phyloP scores from a whole-genome alignment of 441 rosid genomes.

The Macaranga tanarius region DNA sequence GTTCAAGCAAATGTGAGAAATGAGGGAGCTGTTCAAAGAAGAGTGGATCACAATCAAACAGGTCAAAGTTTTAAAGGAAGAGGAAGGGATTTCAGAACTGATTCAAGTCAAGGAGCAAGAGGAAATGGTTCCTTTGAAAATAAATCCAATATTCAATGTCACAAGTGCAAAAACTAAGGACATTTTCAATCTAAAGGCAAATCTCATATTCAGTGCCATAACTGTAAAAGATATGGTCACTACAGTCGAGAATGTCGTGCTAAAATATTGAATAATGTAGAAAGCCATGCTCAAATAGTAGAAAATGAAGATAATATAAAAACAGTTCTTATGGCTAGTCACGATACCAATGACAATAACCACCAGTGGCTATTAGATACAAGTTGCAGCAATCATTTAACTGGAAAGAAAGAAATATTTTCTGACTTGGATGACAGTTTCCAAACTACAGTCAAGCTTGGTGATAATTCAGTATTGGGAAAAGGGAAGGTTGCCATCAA shows the following conservation, averaged over 20 bases:
- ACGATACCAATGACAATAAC: background rate
- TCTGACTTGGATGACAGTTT: background rate
- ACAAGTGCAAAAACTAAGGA: background rate
- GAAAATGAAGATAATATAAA: background rate
- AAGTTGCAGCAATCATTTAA: background rate
- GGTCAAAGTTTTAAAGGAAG: background rate
- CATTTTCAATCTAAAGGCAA: slow-evolving; percentile 8
- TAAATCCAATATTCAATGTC: background rate
- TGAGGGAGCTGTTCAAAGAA: background rate
- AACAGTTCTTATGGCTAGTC: background rate
- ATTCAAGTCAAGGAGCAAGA: background rate
- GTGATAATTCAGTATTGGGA: background rate
- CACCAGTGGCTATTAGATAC: background rate
- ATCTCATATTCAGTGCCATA: too few relatives aligned
- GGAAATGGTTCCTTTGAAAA: background rate
- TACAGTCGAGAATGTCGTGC: slow-evolving; percentile 7
- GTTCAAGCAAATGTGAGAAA: background rate
- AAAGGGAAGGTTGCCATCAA: background rate
- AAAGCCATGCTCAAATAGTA: background rate
- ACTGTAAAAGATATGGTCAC: slow-evolving; percentile 7
- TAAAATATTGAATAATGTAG: background rate
- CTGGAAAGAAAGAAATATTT: background rate
- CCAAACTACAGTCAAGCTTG: background rate
- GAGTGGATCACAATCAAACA: background rate
- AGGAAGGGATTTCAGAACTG: background rate